Percentiles rank a stretch among this genome's conserved stretches.
phyloP scores from a whole-genome alignment of 345 rosid genomes.

The Linum lewisii region DNA sequence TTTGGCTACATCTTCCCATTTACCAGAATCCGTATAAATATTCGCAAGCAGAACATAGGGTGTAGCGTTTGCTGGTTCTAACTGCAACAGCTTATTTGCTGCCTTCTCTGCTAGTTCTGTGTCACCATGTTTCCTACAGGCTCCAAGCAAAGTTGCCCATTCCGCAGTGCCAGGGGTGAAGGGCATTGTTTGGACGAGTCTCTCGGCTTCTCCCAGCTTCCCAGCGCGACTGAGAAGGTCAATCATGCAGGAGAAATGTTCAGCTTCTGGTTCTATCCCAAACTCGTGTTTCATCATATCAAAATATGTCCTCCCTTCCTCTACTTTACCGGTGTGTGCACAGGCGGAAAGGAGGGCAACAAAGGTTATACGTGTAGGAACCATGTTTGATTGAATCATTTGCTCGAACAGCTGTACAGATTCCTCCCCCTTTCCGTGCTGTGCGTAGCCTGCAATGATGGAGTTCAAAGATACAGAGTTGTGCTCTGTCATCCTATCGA shows the following conservation, averaged over 20 bases:
- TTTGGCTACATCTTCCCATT: conserved; percentile 60
- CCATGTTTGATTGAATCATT: conserved; percentile 47
- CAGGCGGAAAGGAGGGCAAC: conserved; percentile 81
- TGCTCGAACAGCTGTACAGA: conserved; percentile 44
- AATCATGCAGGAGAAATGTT: conserved; percentile 86
- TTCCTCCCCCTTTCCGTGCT: conserved; percentile 55
- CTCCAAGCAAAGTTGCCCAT: conserved; percentile 84
- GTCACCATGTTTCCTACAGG: conserved; percentile 65
- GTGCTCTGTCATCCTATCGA: conserved; percentile 61
- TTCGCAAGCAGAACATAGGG: conserved; percentile 84
- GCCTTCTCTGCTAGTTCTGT: conserved; percentile 61
- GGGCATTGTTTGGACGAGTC: conserved; percentile 65
- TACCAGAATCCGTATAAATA: conserved; percentile 53
- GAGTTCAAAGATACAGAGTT: conserved; percentile 63
- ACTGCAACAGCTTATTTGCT: conserved; percentile 44
- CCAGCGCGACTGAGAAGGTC: conserved; percentile 84
- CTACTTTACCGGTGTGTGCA: conserved; percentile 68
- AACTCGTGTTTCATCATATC: conserved; percentile 55
- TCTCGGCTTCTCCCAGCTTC: conserved; percentile 65
- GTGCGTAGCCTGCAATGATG: conserved; percentile 76
- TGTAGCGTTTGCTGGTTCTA: conserved; percentile 65
- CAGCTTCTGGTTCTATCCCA: conserved; percentile 67
- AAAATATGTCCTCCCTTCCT: conserved; percentile 52
- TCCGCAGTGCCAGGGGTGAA: conserved; percentile 43
- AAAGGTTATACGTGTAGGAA: conserved; percentile 69